These are phyloP conservation scores for Gossypium australe DNA, from an alignment of 345 rosid species.

Conservation along the genomic window DNA sequence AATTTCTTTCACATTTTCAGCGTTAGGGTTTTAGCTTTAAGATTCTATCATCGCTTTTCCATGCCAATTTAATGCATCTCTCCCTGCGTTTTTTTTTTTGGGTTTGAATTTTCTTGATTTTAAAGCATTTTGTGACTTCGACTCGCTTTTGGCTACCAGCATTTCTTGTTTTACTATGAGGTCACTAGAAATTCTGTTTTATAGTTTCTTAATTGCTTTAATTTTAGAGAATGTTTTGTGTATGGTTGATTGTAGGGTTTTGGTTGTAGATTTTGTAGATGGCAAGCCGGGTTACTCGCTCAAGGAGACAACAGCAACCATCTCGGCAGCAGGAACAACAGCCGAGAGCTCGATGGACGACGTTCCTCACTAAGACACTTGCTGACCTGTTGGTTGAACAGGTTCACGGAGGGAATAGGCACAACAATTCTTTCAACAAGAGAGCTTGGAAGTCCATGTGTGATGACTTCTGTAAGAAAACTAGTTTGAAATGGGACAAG, in stretches of 20 bases:
- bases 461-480: constrained; percentile 33
- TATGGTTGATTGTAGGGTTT: background rate
- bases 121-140: background rate
- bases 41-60: background rate
- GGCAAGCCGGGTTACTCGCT: constrained; percentile 27
- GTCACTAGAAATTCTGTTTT: background rate
- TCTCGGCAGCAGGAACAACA: constrained; percentile 30
- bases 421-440: constrained; percentile 30
- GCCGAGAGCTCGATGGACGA: constrained; percentile 41
- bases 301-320: constrained; percentile 18
- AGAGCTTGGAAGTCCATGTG: constrained; percentile 39
- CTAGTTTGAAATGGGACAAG: constrained; percentile 38
- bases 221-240: background rate
- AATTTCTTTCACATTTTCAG: background rate
- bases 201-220: background rate
- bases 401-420: constrained; percentile 40
- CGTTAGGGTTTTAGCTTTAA: background rate
- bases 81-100: too few species aligned
- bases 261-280: constrained; percentile 5
- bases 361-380: constrained; percentile 33
- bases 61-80: background rate
- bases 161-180: background rate
- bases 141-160: background rate
- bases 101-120: too few species aligned
- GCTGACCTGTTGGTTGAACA: constrained; percentile 42